Conservation (phyloP, 129 eudicot genomes). For the Arctium minus region DNA sequence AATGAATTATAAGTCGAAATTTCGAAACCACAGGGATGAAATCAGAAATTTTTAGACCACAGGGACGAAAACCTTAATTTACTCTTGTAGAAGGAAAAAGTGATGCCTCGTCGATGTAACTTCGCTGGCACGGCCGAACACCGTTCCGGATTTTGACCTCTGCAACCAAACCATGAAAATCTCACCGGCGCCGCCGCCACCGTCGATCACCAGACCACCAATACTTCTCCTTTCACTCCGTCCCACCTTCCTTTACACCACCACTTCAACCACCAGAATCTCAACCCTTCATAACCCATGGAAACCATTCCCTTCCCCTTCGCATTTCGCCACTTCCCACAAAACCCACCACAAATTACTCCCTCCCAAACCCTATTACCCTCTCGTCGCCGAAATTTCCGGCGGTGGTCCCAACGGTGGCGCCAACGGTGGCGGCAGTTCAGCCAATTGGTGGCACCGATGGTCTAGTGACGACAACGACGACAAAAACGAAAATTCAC, state of each 20-base stretch:
- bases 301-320: constrained; percentile 23
- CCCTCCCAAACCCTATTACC: background rate
- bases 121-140: background rate
- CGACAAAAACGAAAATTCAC: constrained; percentile 15
- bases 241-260: constrained; percentile 11
- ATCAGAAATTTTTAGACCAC: too few species aligned
- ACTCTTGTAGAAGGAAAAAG: too few species aligned
- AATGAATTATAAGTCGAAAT: too few species aligned
- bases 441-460: constrained; percentile 29
- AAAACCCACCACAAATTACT: constrained; percentile 8
- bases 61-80: too few species aligned
- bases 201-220: constrained; percentile 10
- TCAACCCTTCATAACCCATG: constrained; percentile 2
- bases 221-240: constrained; percentile 19
- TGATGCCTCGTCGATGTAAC: too few species aligned
- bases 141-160: constrained; percentile 14
- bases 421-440: constrained; percentile 25
- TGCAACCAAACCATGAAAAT: constrained; percentile 16
- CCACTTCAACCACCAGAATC: constrained; percentile 2
- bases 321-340: constrained; percentile 14
- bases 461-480: constrained; percentile 19
- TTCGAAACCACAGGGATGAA: too few species aligned
- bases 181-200: constrained; percentile 40
- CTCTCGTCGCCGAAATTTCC: constrained; percentile 1
- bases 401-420: constrained; percentile 25